Percentiles rank a stretch among this genome's conserved stretches.
Evolutionary conservation across 352 stramenopile genomes (phyloP).

Genomic region (Phytopythium chamaehyphon): DNA sequence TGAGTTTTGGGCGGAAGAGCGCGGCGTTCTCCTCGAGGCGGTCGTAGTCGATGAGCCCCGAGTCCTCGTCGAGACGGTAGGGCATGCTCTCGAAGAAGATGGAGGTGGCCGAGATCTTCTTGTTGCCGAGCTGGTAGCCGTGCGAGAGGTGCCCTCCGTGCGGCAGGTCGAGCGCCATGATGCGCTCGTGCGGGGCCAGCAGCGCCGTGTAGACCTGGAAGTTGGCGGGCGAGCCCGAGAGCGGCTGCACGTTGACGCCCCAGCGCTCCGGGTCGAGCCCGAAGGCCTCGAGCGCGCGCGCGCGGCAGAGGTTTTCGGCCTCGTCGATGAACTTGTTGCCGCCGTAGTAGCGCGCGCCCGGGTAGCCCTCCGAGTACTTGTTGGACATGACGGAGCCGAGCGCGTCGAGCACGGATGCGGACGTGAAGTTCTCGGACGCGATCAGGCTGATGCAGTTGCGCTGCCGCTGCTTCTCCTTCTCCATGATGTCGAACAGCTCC

Average conservation of each 20-base stretch:
- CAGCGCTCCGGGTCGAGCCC: conserved; percentile 94
- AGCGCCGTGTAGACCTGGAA: conserved; percentile 99
- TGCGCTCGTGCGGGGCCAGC: conserved; percentile 97
- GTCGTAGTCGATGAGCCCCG: conserved; percentile 99
- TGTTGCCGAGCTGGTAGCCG: conserved; percentile 97
- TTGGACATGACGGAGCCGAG: conserved; percentile 99
- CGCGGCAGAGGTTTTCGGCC: conserved; percentile 97
- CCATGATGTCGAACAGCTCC: conserved; percentile 93
- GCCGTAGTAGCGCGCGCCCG: conserved; percentile 93
- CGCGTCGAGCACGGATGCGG: conserved; percentile 95
- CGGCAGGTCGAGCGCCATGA: conserved; percentile 98
- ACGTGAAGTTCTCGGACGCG: conserved; percentile 99
- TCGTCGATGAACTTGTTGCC: conserved; percentile 99
- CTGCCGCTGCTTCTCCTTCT: conserved; percentile 98
- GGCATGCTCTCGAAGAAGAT: conserved; percentile 99
- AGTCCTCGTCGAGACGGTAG: conserved; percentile 96
- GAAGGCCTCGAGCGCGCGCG: conserved; percentile 96
- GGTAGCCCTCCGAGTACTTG: conserved; percentile 99
- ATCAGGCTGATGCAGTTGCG: conserved; percentile 98
- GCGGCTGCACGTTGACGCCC: conserved; percentile 97
- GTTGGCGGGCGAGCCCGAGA: conserved; percentile 98
- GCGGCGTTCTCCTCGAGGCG: conserved; percentile 93
- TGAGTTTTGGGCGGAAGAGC: conserved; percentile 96
- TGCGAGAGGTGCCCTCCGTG: conserved; percentile 98
- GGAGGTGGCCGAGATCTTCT: conserved; percentile 99